Conservation (phyloP, 345 rosid genomes). For the Kernera saxatilis region DNA sequence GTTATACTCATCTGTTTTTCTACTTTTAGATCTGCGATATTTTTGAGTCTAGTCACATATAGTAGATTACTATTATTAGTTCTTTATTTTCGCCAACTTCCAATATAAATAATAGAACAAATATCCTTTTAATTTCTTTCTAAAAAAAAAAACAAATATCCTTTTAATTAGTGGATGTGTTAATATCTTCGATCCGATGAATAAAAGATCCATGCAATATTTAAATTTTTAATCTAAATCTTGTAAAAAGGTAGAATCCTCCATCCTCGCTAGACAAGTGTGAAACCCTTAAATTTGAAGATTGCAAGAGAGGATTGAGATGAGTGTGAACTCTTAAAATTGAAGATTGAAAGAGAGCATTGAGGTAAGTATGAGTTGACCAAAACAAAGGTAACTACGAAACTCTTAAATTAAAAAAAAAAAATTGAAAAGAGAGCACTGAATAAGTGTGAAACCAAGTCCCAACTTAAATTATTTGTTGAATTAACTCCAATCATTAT, state of each 20-base stretch:
- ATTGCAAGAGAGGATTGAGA: background rate
- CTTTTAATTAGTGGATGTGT: background rate
- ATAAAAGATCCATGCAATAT: background rate
- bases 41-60: background rate
- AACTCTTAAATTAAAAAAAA: background rate
- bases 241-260: background rate
- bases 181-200: background rate
- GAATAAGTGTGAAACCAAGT: constrained; percentile 1
- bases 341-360: background rate
- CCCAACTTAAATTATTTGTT: background rate
- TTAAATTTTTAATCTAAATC: background rate
- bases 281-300: background rate
- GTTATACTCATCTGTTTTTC: background rate
- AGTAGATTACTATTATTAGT: background rate
- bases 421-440: background rate
- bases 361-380: background rate
- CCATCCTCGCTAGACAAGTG: background rate
- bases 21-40: background rate
- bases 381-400: background rate
- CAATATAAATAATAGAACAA: background rate
- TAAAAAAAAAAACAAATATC: too few species aligned
- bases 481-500: too few species aligned
- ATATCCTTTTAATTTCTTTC: background rate
- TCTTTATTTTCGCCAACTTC: background rate
- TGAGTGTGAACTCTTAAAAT: background rate